Percentiles rank a stretch among this genome's conserved stretches.
Conservation (phyloP, 2,329 filamentous ascomycete genomes). For the Cytospora leucostoma region DNA sequence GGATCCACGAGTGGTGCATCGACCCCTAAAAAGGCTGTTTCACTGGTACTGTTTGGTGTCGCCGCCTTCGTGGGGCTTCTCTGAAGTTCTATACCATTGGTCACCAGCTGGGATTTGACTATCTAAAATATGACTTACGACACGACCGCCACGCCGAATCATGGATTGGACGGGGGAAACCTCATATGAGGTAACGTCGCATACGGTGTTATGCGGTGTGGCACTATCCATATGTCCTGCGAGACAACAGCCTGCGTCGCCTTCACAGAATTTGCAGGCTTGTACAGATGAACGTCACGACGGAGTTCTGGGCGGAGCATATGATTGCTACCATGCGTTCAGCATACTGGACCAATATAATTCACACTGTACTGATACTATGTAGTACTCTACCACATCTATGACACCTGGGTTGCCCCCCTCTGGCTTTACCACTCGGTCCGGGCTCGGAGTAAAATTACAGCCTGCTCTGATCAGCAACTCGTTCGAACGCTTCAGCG, state of each 20-base stretch:
- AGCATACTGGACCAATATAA: conserved; percentile 16
- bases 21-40: conserved; percentile 36
- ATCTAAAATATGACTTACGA: conserved; percentile 1
- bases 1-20: conserved; percentile 35
- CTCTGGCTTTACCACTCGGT: conserved; percentile 7
- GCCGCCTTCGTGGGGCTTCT: conserved; percentile 34
- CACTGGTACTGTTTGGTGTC: conserved; percentile 34
- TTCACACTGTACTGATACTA: conserved; percentile 14
- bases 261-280: neutral
- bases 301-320: conserved; percentile 3
- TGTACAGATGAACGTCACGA: conserved; percentile 8
- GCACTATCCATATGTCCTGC: neutral
- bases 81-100: conserved; percentile 24
- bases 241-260: neutral
- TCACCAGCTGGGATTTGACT: neutral
- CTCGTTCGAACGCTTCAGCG: neutral
- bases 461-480: neutral
- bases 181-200: neutral
- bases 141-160: conserved; percentile 2
- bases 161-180: neutral
- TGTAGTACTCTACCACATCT: conserved; percentile 12
- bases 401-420: conserved; percentile 13
- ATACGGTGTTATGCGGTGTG: neutral
- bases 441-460: neutral
- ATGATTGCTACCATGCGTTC: conserved; percentile 16